These are phyloP conservation scores for Zizania palustris DNA, from an alignment of 202 grass and related monocot genomes.

Conservation along the genomic window DNA sequence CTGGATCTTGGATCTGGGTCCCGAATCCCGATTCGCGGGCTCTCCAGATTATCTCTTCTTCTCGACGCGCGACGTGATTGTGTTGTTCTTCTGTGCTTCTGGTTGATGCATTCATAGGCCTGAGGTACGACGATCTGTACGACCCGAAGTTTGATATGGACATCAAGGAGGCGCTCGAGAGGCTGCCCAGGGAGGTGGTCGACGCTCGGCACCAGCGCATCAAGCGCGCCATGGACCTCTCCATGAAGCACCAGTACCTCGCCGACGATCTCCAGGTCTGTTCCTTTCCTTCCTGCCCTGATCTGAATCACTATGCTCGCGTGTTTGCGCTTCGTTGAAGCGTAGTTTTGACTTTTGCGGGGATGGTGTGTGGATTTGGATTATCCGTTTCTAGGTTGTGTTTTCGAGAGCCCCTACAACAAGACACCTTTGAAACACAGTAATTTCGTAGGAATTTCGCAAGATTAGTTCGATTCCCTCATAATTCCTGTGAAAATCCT, in stretches of 20 bases:
- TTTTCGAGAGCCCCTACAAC: neutral
- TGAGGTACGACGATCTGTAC: constrained; percentile 92
- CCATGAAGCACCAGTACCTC: constrained; percentile 98
- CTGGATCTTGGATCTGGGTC: too few relatives aligned
- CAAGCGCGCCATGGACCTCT: constrained; percentile 94
- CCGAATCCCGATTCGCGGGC: neutral
- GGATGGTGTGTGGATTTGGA: neutral
- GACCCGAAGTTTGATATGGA: constrained; percentile 76
- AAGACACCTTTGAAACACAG: too few relatives aligned
- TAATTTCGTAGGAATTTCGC: too few relatives aligned
- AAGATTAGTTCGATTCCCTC: too few relatives aligned
- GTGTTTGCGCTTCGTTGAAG: neutral
- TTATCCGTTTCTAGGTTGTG: neutral
- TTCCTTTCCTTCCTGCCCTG: neutral
- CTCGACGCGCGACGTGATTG: neutral
- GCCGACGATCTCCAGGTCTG: constrained; percentile 73
- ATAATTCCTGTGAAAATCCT: too few relatives aligned
- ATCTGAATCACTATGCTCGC: constrained; percentile 4
- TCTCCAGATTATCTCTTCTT: too few relatives aligned
- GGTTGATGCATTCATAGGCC: constrained; percentile 48
- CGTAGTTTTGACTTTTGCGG: neutral
- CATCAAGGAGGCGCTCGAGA: constrained; percentile 91
- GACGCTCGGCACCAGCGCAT: constrained; percentile 95
- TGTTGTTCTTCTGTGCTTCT: neutral
- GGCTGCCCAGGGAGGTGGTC: constrained; percentile 86